These are phyloP conservation scores for Colletotrichum camelliae DNA, from an alignment of 2,329 filamentous ascomycete genomes.

Conservation along the genomic window DNA sequence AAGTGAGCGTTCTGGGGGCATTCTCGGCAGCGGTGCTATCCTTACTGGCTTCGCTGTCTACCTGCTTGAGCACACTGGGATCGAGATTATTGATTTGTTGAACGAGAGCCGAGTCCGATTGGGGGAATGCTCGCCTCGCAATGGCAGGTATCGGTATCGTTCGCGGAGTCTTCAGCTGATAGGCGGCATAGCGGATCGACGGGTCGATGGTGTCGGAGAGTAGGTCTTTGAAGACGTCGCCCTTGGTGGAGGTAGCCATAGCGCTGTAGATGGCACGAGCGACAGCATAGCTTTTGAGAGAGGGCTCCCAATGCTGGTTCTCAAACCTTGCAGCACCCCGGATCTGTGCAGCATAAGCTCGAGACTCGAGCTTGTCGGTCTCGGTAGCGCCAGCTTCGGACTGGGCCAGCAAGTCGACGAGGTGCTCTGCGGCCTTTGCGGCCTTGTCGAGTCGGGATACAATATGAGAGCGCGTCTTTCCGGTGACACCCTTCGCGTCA, in stretches of 20 bases:
- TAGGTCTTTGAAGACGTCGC: slow-evolving; percentile 85
- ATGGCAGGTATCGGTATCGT: slow-evolving; percentile 83
- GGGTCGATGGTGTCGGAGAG: slow-evolving; percentile 88
- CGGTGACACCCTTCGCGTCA: slow-evolving; percentile 79
- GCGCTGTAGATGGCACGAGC: slow-evolving; percentile 84
- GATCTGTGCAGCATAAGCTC: slow-evolving; percentile 81
- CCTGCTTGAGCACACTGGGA: slow-evolving; percentile 68
- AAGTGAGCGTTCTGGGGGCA: slow-evolving; percentile 77
- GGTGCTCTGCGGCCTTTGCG: slow-evolving; percentile 68
- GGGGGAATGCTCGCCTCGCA: slow-evolving; percentile 79
- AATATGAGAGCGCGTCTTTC: slow-evolving; percentile 85
- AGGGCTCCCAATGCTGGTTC: slow-evolving; percentile 83
- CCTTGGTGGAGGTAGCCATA: slow-evolving; percentile 68
- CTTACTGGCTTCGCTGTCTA: slow-evolving; percentile 51
- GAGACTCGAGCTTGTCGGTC: slow-evolving; percentile 81
- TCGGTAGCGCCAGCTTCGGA: slow-evolving; percentile 66
- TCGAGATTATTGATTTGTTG: slow-evolving; percentile 74
- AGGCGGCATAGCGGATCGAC: slow-evolving; percentile 92
- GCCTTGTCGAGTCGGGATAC: slow-evolving; percentile 87
- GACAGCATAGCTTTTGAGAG: slow-evolving; percentile 76
- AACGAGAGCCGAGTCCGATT: slow-evolving; percentile 65
- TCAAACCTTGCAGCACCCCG: slow-evolving; percentile 83
- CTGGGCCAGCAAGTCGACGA: slow-evolving; percentile 72
- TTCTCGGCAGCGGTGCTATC: slow-evolving; percentile 56
- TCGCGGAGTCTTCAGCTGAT: slow-evolving; percentile 86